Evolutionary conservation across 345 rosid species (phyloP), one percentile per base, ranked within the genome.

Genomic region (Lepidium aucheri): DNA sequence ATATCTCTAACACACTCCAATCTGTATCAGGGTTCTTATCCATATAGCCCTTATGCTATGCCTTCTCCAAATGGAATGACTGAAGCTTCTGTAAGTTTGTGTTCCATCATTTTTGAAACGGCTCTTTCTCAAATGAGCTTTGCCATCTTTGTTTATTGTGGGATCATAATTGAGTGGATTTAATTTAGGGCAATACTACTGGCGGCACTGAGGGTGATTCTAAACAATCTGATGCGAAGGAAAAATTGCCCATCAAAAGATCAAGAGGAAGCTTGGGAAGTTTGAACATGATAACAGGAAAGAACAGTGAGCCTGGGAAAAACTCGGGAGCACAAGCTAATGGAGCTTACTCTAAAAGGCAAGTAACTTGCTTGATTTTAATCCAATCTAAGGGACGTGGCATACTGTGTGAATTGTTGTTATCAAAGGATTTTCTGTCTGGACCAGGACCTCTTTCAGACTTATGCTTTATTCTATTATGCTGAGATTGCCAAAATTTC

Each of bases 181-280:
- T 32, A 16, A 12, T 82, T 66, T 56, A 94, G 99, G 95, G 92
- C 52, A 88, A 81, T 78, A 79, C 89, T 69, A 85, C 92, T 40
- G 86, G 89, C 26, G 77, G 74, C 70, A 71, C 75, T 51, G 98
- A 93, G 69, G 76, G 81, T 46, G 97, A 90, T 76, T 82, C 84
- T 51, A 94, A 82, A 75, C 89, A 86, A 59, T 70, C 96, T 75
- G 95, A 90, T 40, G 83, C 49, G 59, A 94, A 94, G 81, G 99
- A 94, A 80, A 94, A 94, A 62, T 76, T 94, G 78, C 96, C 99
- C 42, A 86, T 90, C 70, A 94, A 94, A 85, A 88, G 99, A 80
- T 94, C 99, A 14, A 88, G 84, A 82, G 99, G 95, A 80, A 90
- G 99, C 76, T 80, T 94, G 80, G 97, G 99, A 64, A 94, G 97